Evolutionary conservation across 164 flowering plant genomes (phyloP).

Genomic region (Aristolochia contorta): DNA sequence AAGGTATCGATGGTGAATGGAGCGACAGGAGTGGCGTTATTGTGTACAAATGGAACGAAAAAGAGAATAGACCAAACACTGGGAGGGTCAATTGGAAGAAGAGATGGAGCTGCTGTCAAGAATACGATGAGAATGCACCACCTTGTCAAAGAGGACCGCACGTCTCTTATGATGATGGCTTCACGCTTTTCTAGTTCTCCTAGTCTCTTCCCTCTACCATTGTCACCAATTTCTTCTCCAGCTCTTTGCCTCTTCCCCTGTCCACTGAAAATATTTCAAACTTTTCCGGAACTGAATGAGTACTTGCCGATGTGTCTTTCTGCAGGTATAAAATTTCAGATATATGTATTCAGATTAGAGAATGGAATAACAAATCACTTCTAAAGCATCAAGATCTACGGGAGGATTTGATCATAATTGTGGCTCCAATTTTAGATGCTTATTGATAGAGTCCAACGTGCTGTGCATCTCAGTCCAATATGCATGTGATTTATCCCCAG

Average conservation of each 20-base stretch:
- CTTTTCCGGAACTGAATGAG: no score
- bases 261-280: neutral
- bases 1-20: constrained; percentile 80
- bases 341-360: neutral
- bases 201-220: neutral
- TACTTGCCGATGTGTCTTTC: no score
- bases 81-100: constrained; percentile 59
- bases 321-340: no score
- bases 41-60: constrained; percentile 68
- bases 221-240: neutral
- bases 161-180: constrained; percentile 65
- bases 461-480: neutral
- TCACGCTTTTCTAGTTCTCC: constrained; percentile 30
- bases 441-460: neutral
- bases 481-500: constrained; percentile 2
- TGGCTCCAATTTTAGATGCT: neutral
- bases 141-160: constrained; percentile 61
- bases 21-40: constrained; percentile 57
- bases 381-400: neutral
- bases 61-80: constrained; percentile 47
- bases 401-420: neutral
- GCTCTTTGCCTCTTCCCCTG: neutral
- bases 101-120: constrained; percentile 71
- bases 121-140: constrained; percentile 51
- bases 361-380: neutral